These are phyloP conservation scores for Sanghuangporus sanghuang DNA, from an alignment of 1,284 basidiomycete genomes.

Conservation along the genomic window DNA sequence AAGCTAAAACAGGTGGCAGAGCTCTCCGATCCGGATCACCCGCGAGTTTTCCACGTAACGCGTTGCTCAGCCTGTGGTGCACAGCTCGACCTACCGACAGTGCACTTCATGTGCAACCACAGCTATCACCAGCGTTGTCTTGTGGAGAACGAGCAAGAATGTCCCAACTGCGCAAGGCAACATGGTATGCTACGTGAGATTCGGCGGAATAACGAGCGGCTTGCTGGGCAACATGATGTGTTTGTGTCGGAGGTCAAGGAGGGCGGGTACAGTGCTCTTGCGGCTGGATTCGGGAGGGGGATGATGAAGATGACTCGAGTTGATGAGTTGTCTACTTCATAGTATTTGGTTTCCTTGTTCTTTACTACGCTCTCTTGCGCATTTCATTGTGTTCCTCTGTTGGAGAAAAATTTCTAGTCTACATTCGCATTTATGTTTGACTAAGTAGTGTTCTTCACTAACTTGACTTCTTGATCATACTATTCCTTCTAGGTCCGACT, in stretches of 20 bases:
- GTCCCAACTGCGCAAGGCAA: constrained; percentile 80
- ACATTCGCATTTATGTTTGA: background rate
- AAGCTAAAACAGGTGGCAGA: constrained; percentile 82
- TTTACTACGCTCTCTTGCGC: background rate
- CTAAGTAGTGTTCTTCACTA: background rate
- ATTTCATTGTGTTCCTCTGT: background rate
- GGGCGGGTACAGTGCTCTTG: constrained; percentile 78
- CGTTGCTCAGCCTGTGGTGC: constrained; percentile 85
- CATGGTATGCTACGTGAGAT: constrained; percentile 90
- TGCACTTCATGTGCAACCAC: constrained; percentile 99
- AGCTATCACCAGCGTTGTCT: constrained; percentile 93
- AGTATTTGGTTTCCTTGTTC: background rate
- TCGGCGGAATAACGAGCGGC: constrained; percentile 73
- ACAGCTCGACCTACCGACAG: constrained; percentile 85
- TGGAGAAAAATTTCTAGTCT: background rate
- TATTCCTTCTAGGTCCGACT: constrained; percentile 78
- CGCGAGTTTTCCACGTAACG: constrained; percentile 90
- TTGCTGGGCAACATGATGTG: constrained; percentile 85
- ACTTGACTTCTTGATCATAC: constrained; percentile 52
- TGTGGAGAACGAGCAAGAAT: constrained; percentile 82
- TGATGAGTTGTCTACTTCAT: constrained; percentile 13
- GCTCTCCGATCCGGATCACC: constrained; percentile 70
- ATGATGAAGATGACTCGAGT: constrained; percentile 35
- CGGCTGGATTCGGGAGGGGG: constrained; percentile 75
- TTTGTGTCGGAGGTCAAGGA: constrained; percentile 85